Base-by-base conservation (phyloP, 1,284 basidiomycete genomes). In the Moesziomyces sp. region DNA sequence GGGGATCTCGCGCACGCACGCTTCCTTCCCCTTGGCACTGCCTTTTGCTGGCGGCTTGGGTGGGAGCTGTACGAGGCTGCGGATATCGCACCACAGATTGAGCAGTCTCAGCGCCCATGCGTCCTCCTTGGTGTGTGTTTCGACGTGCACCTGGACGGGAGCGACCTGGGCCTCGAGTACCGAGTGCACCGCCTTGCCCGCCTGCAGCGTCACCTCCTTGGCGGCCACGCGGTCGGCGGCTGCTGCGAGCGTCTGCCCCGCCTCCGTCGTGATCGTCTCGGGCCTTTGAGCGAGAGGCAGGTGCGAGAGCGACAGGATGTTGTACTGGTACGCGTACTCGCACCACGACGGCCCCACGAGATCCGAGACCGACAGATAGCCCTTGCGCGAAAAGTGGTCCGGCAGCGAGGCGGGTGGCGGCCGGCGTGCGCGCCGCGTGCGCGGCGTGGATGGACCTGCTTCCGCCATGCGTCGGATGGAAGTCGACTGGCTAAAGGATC, bases 141-240 rank as follows among this genome's bases (percentile, higher is more conserved):
- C 43, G 10, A 91, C 78, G 62, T 89, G 34, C 23, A 72, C 58
- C 26, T 56, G 88, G 30, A 89, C 88, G 0, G 90, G 88, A 42
- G 88, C 88, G 11, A 94, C 86, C 79, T 93, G 91, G 21, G 87
- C 86, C 81, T 97, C 93, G 18, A 97, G 86, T 46, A 88, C 86
- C 74, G 91, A 91, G 84, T 97, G 94, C 0, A 95, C 92, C 89
- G 74, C 35, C 44, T 68, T 43, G 40, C 50, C 63, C 9, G 42
- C 57, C 3, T 61, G 50, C 7, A 81, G 46, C 0, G 68, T 69
- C 19, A 60, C 40, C n/a, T 82, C 76, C 21, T 70, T 70, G 18
- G 59, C 28, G 28, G 58, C 50, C 19, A 78, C 65, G 8, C 64
- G 38, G 1, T 49, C 35, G 3, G 58, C 45, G 13, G 74, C 52